These are phyloP conservation scores for Cylindrodendrum hubeiense DNA, from an alignment of 2,329 filamentous ascomycete genomes.

Conservation along the genomic window DNA sequence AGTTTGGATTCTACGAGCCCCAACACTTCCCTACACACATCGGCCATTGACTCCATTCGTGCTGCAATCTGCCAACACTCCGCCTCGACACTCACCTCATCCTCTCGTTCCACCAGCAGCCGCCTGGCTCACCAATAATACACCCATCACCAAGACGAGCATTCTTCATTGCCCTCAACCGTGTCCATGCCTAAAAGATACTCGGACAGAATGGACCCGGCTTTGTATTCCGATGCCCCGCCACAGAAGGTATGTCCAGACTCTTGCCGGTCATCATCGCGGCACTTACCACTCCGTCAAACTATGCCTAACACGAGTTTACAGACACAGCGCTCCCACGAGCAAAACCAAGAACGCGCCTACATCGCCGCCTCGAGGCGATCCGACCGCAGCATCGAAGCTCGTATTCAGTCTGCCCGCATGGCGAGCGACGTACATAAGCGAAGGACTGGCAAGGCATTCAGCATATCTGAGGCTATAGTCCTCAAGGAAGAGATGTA, in stretches of 20 bases:
- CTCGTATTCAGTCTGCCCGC: conserved; percentile 86
- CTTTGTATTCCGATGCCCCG: conserved; percentile 47
- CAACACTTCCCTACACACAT: no score
- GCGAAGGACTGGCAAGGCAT: conserved; percentile 83
- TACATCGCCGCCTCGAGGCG: conserved; percentile 93
- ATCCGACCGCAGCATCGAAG: conserved; percentile 88
- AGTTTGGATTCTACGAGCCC: no score
- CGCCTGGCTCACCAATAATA: no score
- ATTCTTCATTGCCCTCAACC: not conserved
- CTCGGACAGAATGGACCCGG: conserved; percentile 42
- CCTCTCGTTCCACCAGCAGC: no score
- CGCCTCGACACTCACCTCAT: no score
- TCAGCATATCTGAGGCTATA: conserved; percentile 87
- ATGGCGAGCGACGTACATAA: conserved; percentile 92
- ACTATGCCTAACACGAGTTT: conserved; percentile 5
- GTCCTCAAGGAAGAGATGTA: conserved; percentile 96
- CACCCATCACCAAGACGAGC: no score
- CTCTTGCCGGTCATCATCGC: no score
- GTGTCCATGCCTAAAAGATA: conserved; percentile 56
- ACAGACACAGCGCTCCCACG: conserved; percentile 80
- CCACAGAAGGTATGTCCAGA: conserved; percentile 49
- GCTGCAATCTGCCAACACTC: no score
- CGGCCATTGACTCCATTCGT: no score
- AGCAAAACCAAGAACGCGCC: conserved; percentile 87
- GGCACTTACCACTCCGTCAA: not conserved